Conservation (phyloP, 495 filamentous ascomycete species). For the Letharia columbiana region DNA sequence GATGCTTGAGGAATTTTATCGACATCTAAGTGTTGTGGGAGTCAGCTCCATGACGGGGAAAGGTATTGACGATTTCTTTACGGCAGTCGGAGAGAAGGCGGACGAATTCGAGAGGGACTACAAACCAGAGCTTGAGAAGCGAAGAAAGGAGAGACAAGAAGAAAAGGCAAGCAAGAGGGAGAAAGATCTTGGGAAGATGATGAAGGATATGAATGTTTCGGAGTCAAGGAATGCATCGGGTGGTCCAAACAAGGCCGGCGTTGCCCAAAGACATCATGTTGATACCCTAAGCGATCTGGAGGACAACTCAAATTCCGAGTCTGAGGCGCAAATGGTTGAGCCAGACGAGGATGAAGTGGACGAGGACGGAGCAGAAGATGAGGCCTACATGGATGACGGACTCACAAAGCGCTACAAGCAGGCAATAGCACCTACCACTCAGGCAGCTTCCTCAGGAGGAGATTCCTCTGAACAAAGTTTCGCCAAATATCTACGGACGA, state of each 20-base stretch:
- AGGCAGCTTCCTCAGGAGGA: constrained; percentile 26
- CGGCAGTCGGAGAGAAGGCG: constrained; percentile 74
- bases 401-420: constrained; percentile 40
- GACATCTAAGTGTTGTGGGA: constrained; percentile 80
- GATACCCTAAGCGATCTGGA: constrained; percentile 48
- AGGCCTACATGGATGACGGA: constrained; percentile 34
- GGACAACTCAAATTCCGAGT: constrained; percentile 35
- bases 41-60: constrained; percentile 90
- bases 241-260: constrained; percentile 26
- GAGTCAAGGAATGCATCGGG: constrained; percentile 33
- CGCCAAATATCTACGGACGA: constrained; percentile 35
- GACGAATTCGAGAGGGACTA: constrained; percentile 89
- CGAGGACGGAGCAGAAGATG: constrained; percentile 26
- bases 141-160: constrained; percentile 64
- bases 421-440: constrained; percentile 34
- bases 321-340: constrained; percentile 25
- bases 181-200: constrained; percentile 78
- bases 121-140: constrained; percentile 77
- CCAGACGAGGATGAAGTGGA: constrained; percentile 29
- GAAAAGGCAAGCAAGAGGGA: constrained; percentile 60
- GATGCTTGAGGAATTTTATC: constrained; percentile 96
- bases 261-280: constrained; percentile 30
- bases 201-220: constrained; percentile 85
- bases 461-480: constrained; percentile 37
- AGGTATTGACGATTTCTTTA: constrained; percentile 88